Conservation (phyloP, 805 yeast species). For the Wickerhamiella slavikovae region DNA sequence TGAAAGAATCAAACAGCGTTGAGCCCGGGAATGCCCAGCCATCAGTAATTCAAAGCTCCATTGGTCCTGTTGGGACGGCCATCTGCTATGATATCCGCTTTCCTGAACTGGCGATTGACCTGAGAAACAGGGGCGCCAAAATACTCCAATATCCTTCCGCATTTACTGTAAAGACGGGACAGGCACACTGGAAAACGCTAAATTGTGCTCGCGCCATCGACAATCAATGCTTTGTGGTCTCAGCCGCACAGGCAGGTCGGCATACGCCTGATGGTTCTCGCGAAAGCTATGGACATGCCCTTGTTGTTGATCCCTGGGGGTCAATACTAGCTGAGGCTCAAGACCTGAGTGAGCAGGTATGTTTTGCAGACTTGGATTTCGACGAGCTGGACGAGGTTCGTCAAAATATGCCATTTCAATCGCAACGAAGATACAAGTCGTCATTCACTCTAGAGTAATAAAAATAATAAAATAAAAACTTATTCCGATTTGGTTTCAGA, state of each 20-base stretch:
- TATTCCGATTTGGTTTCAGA: no score
- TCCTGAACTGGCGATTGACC: constrained; percentile 53
- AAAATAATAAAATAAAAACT: no score
- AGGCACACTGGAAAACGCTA: constrained; percentile 69
- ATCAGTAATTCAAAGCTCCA: constrained; percentile 35
- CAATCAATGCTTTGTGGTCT: constrained; percentile 64
- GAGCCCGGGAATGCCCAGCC: constrained; percentile 48
- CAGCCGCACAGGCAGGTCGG: constrained; percentile 76
- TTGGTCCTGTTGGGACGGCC: constrained; percentile 24
- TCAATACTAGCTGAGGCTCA: constrained; percentile 54
- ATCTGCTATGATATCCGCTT: constrained; percentile 71
- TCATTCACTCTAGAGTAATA: no score
- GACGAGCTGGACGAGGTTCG: constrained; percentile 34
- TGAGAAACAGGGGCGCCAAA: constrained; percentile 53
- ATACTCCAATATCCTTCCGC: constrained; percentile 76
- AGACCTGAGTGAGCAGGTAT: constrained; percentile 60
- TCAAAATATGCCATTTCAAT: constrained; percentile 43
- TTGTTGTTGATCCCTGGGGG: constrained; percentile 90
- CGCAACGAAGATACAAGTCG: constrained; percentile 55
- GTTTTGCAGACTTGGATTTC: constrained; percentile 54
- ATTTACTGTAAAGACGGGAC: constrained; percentile 79
- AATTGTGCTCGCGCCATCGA: constrained; percentile 78
- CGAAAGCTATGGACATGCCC: constrained; percentile 68
- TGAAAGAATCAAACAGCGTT: constrained; percentile 59
- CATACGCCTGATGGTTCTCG: constrained; percentile 51